Evolutionary conservation across 2,329 filamentous ascomycete genomes (phyloP), one percentile per base, ranked within the genome.

Genomic region (Trichophaea hybrida): DNA sequence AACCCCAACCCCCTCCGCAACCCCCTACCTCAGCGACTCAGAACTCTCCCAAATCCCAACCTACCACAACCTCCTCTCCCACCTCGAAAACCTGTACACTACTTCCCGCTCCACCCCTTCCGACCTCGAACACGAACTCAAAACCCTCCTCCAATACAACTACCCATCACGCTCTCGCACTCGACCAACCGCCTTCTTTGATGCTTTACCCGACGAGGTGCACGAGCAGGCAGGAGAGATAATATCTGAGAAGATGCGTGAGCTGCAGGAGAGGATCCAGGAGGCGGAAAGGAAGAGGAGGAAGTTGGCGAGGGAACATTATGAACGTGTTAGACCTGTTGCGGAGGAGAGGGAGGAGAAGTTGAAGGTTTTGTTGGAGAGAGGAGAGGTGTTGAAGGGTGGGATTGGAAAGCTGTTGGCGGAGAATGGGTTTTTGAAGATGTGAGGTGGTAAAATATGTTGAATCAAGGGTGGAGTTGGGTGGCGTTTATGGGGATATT

Each of bases 191-290:
- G 55, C 57, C 13, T 64, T 65, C 48, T 65, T 65, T 13, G 62
- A 60, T 15, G 57, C 51, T 5, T 61, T 65, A 5, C 59, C 61
- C n/a, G 63, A 65, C 49, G 57, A 58, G 4, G 56, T 57, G 24
- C 55, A 64, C 49, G 61, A 63, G 10, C 24, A 55, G 1, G 63
- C 61, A 13, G 63, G 63, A 5, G 62, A 64, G 31, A 61, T 60
- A 24, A 65, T 64, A 13, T 33, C 57, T n/a, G 51, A 31, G 4
- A 61, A 58, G 48, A 65, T 61, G 24, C 48, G 59, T 13, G 64
- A 65, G 32, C 17, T 62, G 2, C 56, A 65, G 51, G 57, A 24
- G 24, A 48, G 55, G 50, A 58, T 64, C 40, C 55, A 15, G 17
- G 60, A 53, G 49, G 44, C 56, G 12, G 55, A 48, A 32, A 55